Percentiles rank a stretch among this genome's conserved stretches.
phyloP scores from a whole-genome alignment of 495 filamentous ascomycete genomes.

The Cairneyella variabilis region DNA sequence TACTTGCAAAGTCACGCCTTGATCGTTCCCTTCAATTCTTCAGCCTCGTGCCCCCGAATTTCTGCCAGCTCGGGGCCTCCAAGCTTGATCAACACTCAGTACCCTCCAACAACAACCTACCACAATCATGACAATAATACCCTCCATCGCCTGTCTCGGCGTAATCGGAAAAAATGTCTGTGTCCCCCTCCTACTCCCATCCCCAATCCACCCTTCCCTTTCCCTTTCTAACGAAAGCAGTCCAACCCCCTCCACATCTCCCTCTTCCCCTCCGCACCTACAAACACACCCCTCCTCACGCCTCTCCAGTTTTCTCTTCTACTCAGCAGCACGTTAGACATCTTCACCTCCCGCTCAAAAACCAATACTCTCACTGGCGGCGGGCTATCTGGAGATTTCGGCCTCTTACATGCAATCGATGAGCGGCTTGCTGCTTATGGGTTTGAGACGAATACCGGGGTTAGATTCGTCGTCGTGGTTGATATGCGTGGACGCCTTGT shows the following conservation, averaged over 20 bases:
- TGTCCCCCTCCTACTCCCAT: constrained; percentile 5
- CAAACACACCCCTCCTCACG: constrained; percentile 47
- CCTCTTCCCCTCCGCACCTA: constrained; percentile 59
- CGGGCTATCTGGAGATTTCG: constrained; percentile 69
- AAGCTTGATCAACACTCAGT: not conserved
- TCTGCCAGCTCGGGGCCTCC: not conserved
- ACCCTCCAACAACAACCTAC: not conserved
- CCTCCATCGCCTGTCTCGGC: constrained; percentile 86
- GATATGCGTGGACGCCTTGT: constrained; percentile 67
- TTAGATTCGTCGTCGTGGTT: constrained; percentile 82
- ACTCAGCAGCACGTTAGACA: constrained; percentile 84
- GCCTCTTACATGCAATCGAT: constrained; percentile 86
- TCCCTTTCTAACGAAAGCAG: constrained; percentile 41
- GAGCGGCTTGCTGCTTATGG: constrained; percentile 90
- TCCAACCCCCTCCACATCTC: constrained; percentile 94
- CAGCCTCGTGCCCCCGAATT: constrained; percentile 10
- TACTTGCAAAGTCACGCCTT: no score
- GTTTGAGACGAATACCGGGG: constrained; percentile 94
- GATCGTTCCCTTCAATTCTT: no score
- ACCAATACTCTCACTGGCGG: constrained; percentile 56
- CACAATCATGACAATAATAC: constrained; percentile 34
- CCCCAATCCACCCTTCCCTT: no score
- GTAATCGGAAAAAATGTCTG: constrained; percentile 87
- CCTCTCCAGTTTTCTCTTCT: constrained; percentile 87
- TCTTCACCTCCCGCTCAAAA: constrained; percentile 77